Evolutionary conservation across 2,329 filamentous ascomycete species (phyloP), one percentile per base, ranked within the genome.

Genomic region (Plectosphaerella cucumerina): DNA sequence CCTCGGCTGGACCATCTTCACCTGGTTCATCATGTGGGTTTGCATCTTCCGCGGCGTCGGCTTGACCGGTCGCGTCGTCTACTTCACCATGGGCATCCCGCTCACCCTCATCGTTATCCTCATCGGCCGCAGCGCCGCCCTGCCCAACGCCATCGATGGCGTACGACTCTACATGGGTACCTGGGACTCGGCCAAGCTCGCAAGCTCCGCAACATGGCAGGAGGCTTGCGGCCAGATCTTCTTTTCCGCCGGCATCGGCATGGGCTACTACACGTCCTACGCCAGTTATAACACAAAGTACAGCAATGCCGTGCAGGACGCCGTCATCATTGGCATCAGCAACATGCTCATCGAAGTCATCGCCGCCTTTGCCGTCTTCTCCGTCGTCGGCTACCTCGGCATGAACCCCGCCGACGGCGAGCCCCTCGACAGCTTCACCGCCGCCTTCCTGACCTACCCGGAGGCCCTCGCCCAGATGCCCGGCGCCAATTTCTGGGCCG

Each of bases 41-140:
- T 80, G 76, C 52, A 78, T 81, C 55, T 80, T 80, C 60, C 76
- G 77, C 48, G 75, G 80, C 11, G 76, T 84, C 12, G 75, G 76
- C 0, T 60, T 79, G 41, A 80, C 76, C 0, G 78, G 78, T 2
- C 72, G 77, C 5, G 78, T 78, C 8, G 76, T 81, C 1, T 81
- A 81, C 58, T 69, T 79, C 58, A 81, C 78, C 3, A 81, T 82
- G 76, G 78, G 75, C 0, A 58, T 81, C 6, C 78, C 78, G 0
- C 74, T 81, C 14, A 59, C 79, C 49, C 78, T 77, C n/a, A 77
- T 77, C 5, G 70, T 75, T 34, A 75, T 81, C 35, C 67, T 82
- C 1, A 70, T 80, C 17, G 75, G 75, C 5, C 73, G 77, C 3
- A 68, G 73, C 0, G 62, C 74, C 1, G 80, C 77, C 0, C 70